phyloP scores from a whole-genome alignment of 2,329 filamentous ascomycete genomes.

The Proliferodiscus dingleyae region DNA sequence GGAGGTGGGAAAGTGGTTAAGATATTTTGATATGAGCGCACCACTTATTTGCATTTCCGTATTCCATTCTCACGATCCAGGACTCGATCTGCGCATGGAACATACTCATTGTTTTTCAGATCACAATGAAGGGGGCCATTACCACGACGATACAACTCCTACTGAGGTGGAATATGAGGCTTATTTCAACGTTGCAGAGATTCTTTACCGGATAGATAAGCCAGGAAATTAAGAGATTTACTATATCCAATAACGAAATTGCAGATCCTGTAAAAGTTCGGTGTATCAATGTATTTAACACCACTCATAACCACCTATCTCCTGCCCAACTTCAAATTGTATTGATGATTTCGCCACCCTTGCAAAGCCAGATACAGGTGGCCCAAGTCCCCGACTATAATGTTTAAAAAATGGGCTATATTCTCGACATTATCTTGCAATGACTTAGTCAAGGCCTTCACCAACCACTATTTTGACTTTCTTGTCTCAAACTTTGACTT shows the following conservation, averaged over 20 bases:
- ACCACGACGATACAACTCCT: slow-evolving; percentile 37
- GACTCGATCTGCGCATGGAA: slow-evolving; percentile 38
- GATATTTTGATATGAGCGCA: slow-evolving; percentile 34
- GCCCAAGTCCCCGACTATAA: no score
- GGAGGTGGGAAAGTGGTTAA: slow-evolving; percentile 36
- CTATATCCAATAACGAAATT: not conserved
- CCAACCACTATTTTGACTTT: no score
- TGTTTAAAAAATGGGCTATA: no score
- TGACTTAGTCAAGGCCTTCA: no score
- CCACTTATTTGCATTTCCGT: slow-evolving; percentile 38
- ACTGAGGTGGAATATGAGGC: slow-evolving; percentile 41
- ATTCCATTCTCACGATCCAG: slow-evolving; percentile 39
- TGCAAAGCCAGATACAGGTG: no score
- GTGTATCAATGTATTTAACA: no score
- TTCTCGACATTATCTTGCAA: no score
- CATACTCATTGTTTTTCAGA: slow-evolving; percentile 43
- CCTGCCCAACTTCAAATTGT: no score
- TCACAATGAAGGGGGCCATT: slow-evolving; percentile 38
- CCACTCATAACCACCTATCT: no score
- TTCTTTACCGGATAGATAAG: slow-evolving; percentile 37
- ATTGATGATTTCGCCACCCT: no score
- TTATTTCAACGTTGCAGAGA: slow-evolving; percentile 40
- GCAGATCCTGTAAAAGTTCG: no score
- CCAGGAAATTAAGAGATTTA: not conserved
- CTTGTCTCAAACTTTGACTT: no score